Evolutionary conservation across 768 basidiomycete species (phyloP).

Genomic region (Hortiboletus flavorubellus): DNA sequence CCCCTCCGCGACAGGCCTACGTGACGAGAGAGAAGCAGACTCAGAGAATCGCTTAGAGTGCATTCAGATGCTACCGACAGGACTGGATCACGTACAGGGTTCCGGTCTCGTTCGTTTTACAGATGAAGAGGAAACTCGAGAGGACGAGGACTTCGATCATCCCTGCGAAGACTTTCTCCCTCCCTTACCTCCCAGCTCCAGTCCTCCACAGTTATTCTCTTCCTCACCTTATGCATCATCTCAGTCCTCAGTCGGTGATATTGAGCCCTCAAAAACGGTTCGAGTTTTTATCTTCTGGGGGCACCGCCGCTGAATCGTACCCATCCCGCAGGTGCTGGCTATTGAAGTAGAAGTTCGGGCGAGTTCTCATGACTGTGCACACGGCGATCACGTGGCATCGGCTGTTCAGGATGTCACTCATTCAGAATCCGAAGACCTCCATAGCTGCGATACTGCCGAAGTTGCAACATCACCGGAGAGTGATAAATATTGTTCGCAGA

Average conservation of each 20-base stretch:
- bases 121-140: constrained; percentile 5
- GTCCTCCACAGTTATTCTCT: constrained; percentile 42
- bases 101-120: background rate
- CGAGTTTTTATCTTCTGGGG: background rate
- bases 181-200: constrained; percentile 43
- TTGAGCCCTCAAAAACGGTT: constrained; percentile 17
- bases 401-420: background rate
- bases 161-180: constrained; percentile 12
- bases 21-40: background rate
- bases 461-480: background rate
- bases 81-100: background rate
- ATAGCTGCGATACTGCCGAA: background rate
- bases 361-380: background rate
- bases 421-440: background rate
- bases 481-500: background rate
- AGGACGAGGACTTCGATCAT: constrained; percentile 4
- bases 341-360: background rate
- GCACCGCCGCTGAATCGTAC: background rate
- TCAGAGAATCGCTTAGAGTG: background rate
- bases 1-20: background rate
- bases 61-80: background rate
- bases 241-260: constrained; percentile 23
- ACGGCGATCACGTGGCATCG: background rate
- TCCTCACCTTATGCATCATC: constrained; percentile 40
- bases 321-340: constrained; percentile 1